Evolutionary conservation across 805 yeast genomes (phyloP).

Genomic region (Henningerozyma blattae): DNA sequence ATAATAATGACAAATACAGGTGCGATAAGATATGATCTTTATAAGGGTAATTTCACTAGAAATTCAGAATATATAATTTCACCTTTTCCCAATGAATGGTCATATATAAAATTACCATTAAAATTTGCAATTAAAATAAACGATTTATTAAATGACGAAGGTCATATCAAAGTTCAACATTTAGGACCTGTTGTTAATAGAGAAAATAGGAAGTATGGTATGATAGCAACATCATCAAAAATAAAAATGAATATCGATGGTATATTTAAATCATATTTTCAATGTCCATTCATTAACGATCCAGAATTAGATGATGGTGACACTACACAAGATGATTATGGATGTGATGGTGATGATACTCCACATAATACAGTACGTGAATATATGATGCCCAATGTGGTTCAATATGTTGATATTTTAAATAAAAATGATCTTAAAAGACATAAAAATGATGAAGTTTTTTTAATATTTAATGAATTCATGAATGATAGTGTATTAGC

Average conservation of each 20-base stretch:
- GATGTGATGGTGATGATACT: conserved; percentile 80
- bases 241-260: background rate
- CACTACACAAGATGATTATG: conserved; percentile 74
- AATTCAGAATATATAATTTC: conserved; percentile 76
- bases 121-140: conserved; percentile 43
- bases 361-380: conserved; percentile 46
- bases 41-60: conserved; percentile 69
- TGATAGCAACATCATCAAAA: conserved; percentile 5
- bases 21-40: conserved; percentile 74
- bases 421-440: too few relatives aligned
- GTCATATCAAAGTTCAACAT: background rate
- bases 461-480: conserved; percentile 72
- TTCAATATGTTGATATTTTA: conserved; percentile 34
- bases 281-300: conserved; percentile 15
- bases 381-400: conserved; percentile 68
- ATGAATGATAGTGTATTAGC: conserved; percentile 39
- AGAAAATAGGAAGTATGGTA: too few relatives aligned
- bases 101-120: conserved; percentile 46
- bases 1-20: conserved; percentile 74
- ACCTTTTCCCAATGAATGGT: conserved; percentile 80
- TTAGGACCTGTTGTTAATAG: conserved; percentile 6
- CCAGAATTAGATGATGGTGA: conserved; percentile 49
- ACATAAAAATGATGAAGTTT: conserved; percentile 29
- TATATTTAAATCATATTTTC: background rate
- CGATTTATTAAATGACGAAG: conserved; percentile 41